Percentiles rank a stretch among this genome's conserved stretches.
phyloP scores from a whole-genome alignment of 768 basidiomycete species.

The Suillus subaureus region DNA sequence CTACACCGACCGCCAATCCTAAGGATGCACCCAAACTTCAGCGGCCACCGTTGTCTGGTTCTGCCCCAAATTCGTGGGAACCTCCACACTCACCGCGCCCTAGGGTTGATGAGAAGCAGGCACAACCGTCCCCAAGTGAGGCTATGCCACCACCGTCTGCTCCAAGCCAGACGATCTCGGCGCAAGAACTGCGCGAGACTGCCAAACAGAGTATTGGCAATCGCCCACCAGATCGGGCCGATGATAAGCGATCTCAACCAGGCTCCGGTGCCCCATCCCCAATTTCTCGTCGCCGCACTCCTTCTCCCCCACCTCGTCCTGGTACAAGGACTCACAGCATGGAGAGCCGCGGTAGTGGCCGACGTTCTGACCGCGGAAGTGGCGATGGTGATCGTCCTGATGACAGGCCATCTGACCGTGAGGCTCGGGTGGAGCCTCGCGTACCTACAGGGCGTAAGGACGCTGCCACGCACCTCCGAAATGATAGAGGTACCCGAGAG shows the following conservation, averaged over 20 bases:
- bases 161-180: conserved; percentile 78
- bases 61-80: conserved; percentile 34
- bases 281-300: conserved; percentile 56
- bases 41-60: conserved; percentile 15
- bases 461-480: conserved; percentile 53
- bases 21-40: conserved; percentile 24
- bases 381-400: conserved; percentile 49
- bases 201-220: conserved; percentile 65
- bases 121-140: conserved; percentile 32
- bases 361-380: conserved; percentile 54
- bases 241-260: conserved; percentile 51
- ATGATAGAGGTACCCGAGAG: conserved; percentile 49
- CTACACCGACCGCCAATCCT: conserved; percentile 15
- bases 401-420: conserved; percentile 57
- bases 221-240: conserved; percentile 39
- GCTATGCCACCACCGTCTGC: conserved; percentile 78
- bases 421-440: conserved; percentile 47
- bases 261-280: conserved; percentile 59
- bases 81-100: conserved; percentile 42
- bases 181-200: conserved; percentile 79
- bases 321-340: conserved; percentile 70
- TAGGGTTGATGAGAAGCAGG: conserved; percentile 42
- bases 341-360: conserved; percentile 74
- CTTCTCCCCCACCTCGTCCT: conserved; percentile 65
- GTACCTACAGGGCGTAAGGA: conserved; percentile 47